Conservation (phyloP, 2,329 filamentous ascomycete species). For the Diaporthe longicolla region DNA sequence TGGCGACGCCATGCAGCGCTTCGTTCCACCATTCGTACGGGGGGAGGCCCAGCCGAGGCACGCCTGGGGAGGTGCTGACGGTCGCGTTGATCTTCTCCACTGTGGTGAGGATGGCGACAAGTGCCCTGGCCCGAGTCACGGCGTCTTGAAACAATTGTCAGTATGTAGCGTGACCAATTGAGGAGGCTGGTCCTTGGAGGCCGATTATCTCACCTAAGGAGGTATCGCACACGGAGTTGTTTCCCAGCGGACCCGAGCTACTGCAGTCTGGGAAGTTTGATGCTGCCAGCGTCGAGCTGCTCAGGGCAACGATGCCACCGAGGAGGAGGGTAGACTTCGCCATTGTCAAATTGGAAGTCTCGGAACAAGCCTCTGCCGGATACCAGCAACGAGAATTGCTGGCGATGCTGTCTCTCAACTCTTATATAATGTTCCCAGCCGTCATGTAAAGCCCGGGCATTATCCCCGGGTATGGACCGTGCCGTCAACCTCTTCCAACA, state of each 20-base stretch:
- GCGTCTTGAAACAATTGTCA: constrained; percentile 25
- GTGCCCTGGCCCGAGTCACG: constrained; percentile 35
- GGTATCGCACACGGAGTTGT: constrained; percentile 39
- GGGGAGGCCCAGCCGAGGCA: constrained; percentile 68
- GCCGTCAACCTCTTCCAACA: neutral
- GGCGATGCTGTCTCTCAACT: neutral
- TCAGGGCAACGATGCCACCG: neutral
- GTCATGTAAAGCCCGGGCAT: neutral
- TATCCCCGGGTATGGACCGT: constrained; percentile 6
- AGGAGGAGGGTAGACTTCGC: constrained; percentile 24
- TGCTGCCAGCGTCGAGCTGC: constrained; percentile 12
- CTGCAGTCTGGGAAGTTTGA: constrained; percentile 41
- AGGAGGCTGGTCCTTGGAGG: too few relatives aligned
- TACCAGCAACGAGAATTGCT: neutral
- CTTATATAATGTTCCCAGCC: neutral
- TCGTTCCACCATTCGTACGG: constrained; percentile 74
- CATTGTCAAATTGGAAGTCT: constrained; percentile 6
- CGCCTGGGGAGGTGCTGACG: constrained; percentile 56
- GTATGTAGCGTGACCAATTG: neutral
- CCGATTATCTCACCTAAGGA: constrained; percentile 12
- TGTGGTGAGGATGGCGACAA: constrained; percentile 37
- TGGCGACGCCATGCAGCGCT: constrained; percentile 73
- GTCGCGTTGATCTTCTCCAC: constrained; percentile 43
- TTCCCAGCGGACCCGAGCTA: constrained; percentile 34
- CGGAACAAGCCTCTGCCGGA: neutral